Conservation (phyloP, 805 yeast genomes). For the Kregervanrija pseudodelftensis region DNA sequence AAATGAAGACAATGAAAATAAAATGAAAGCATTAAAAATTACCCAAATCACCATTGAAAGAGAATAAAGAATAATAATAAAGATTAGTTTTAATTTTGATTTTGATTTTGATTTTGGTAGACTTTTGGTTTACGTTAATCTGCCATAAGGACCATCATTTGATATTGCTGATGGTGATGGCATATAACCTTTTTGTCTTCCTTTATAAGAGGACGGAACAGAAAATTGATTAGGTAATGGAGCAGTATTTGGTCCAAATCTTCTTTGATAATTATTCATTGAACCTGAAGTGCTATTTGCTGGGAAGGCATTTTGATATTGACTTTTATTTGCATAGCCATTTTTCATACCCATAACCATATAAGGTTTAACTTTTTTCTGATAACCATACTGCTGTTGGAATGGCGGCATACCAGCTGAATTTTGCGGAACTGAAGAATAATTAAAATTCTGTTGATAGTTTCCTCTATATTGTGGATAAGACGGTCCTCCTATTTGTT, state of each 20-base stretch:
- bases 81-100: too few relatives aligned
- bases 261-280: neutral
- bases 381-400: neutral
- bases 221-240: constrained; percentile 9
- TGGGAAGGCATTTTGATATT: neutral
- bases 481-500: neutral
- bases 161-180: constrained; percentile 14
- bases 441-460: constrained; percentile 3
- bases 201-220: too few relatives aligned
- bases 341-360: constrained; percentile 2
- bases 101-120: too few relatives aligned
- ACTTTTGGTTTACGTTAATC: constrained; percentile 8
- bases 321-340: neutral
- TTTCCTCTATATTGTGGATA: constrained; percentile 4
- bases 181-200: neutral
- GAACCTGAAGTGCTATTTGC: neutral
- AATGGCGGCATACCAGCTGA: neutral
- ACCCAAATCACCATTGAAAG: constrained; percentile 2
- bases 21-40: neutral
- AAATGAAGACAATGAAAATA: neutral
- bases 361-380: constrained; percentile 7
- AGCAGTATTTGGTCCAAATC: constrained; percentile 4
- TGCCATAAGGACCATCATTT: constrained; percentile 38
- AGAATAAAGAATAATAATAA: too few relatives aligned
- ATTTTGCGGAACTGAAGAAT: neutral